Evolutionary conservation across 1,139 yeast species (phyloP), one percentile per base, ranked within the genome.

Genomic region (Arxiozyma telluris): DNA sequence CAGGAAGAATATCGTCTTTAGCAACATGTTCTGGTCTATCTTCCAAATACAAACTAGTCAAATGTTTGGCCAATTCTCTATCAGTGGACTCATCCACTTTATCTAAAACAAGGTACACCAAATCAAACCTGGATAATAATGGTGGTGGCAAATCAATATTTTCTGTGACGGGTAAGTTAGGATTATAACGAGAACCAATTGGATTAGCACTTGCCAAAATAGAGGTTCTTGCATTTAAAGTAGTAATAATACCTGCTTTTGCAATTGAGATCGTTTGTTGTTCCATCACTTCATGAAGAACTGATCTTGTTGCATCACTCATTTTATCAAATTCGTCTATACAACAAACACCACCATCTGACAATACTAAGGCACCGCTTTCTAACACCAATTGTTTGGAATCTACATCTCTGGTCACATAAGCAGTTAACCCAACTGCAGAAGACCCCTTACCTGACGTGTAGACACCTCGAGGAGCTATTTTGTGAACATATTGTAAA

Each of bases 381-480:
- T 93, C 99, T 56, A 93, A 77, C 8, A 93, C 98, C 51, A 93
- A 74, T 68, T 93, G 98, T 64, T 82, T 87, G 1, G 98, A 89
- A 64, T 93, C 98, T 47, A 87, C 79, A 70, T 93, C 99, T 66
- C 97, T 79, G 9, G 98, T 91, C 54, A 93, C 85, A 68, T 93
- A 93, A 0, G 99, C 98, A 0, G 99, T 93, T 67, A 93, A 77
- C 75, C 99, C 99, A 54, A 93, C 99, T 0, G 99, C 99, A 25
- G 98, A 93, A 0, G 98, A 90, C 53, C 98, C 98, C 66, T 93
- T 93, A 71, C 99, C 99, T 1, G 97, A 90, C 1, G 99, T 93
- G 70, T 91, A 93, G 45, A 94, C 89, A 62, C 98, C 98, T 67
- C 98, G 78, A 44, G 99, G 99, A 0, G 98, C 96, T 61, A 93